Conservation (phyloP, 345 rosid species). For the Dovyalis caffra region DNA sequence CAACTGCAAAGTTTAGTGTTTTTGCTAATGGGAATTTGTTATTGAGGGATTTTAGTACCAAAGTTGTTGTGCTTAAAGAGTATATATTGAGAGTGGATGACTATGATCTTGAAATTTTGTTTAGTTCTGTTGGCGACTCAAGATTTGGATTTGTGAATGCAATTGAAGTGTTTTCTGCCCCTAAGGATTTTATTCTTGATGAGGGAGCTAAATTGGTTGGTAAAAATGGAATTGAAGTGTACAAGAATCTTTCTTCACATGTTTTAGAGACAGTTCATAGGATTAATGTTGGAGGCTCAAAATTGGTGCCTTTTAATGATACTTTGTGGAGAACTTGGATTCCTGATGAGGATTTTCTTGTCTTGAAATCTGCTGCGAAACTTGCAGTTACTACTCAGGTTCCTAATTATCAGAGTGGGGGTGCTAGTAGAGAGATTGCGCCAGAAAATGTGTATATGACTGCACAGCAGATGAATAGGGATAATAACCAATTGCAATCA, state of each 20-base stretch:
- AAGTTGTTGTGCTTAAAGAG: slow-evolving; percentile 49
- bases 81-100: slow-evolving; percentile 40
- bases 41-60: slow-evolving; percentile 43
- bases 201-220: slow-evolving; percentile 56
- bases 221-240: slow-evolving; percentile 41
- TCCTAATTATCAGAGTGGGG: slow-evolving; percentile 75
- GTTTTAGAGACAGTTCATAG: slow-evolving; percentile 75
- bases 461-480: slow-evolving; percentile 82
- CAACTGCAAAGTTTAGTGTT: slow-evolving; percentile 56
- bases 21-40: slow-evolving; percentile 48
- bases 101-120: slow-evolving; percentile 44
- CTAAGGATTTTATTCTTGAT: slow-evolving; percentile 59
- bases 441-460: slow-evolving; percentile 89
- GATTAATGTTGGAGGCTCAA: slow-evolving; percentile 85
- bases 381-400: slow-evolving; percentile 42
- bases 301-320: slow-evolving; percentile 85
- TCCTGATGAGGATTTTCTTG: slow-evolving; percentile 72
- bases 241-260: slow-evolving; percentile 52
- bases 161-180: slow-evolving; percentile 78
- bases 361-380: slow-evolving; percentile 63
- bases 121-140: slow-evolving; percentile 40
- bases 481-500: slow-evolving; percentile 38
- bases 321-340: slow-evolving; percentile 93
- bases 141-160: slow-evolving; percentile 72
- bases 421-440: slow-evolving; percentile 66